Evolutionary conservation across 2,329 filamentous ascomycete genomes (phyloP).

Genomic region (Chaetothyriales sp.): DNA sequence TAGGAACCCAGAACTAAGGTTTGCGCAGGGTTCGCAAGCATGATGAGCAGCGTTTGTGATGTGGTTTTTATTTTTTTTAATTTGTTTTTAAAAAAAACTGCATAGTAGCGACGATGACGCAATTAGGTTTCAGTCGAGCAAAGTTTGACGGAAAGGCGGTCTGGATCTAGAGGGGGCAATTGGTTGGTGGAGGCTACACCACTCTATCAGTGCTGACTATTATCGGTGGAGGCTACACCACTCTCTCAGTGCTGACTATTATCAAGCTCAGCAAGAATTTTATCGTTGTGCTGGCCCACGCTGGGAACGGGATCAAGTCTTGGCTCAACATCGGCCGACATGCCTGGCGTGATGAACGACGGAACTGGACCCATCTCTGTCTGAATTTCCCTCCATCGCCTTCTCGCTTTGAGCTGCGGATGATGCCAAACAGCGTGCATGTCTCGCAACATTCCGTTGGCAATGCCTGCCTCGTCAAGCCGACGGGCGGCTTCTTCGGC

Average conservation of each 20-base stretch:
- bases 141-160: too few species aligned
- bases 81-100: too few species aligned
- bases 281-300: conserved; percentile 39
- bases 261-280: conserved; percentile 34
- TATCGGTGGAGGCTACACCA: conserved; percentile 11
- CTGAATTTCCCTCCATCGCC: conserved; percentile 38
- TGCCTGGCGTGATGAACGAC: conserved; percentile 39
- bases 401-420: conserved; percentile 38
- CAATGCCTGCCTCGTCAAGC: conserved; percentile 38
- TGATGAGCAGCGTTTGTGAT: too few species aligned
- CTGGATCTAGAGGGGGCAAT: too few species aligned
- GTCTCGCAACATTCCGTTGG: conserved; percentile 43
- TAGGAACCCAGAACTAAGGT: neutral
- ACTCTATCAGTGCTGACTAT: neutral
- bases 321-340: conserved; percentile 22
- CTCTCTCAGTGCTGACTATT: neutral
- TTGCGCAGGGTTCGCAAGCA: too few species aligned
- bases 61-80: too few species aligned
- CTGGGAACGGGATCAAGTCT: conserved; percentile 34
- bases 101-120: too few species aligned
- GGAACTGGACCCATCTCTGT: conserved; percentile 35
- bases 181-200: neutral
- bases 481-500: conserved; percentile 29
- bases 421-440: conserved; percentile 44
- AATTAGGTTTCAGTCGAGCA: too few species aligned